Evolutionary conservation across 202 grass and related monocot species (phyloP), one percentile per base, ranked within the genome.

Genomic region (Schoenoplectus triqueter): DNA sequence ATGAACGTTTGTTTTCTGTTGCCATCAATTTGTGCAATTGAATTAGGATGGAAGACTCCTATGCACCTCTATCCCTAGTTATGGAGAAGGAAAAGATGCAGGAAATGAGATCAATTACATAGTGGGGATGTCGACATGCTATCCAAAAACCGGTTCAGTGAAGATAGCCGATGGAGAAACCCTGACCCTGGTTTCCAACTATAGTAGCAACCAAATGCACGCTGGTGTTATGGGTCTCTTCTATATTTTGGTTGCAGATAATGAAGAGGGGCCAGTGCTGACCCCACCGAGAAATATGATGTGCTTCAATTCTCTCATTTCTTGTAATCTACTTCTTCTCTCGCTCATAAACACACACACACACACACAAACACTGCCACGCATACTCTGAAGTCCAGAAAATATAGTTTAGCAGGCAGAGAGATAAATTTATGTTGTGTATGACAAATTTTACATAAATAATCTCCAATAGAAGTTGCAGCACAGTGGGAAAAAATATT

Each of bases 21-120:
- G 15, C 20, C 7, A 49, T 1, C 49, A 44, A 78, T 41, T 59
- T 78, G 31, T 22, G 20, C n/a, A 44, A 42, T 44, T 60, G 54
- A 54, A 86, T 17, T 81, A 93, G 85, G 95, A 94, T 1, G 95
- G 93, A 9, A 86, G 88, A 4, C 65, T 91, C n/a, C 81, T 98
- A 51, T 98, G 95, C 3, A 69, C 60, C 31, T 98, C 95, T 7
- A 55, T 66, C 48, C 81, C 89, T 0, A 94, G 39, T 1, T 98
- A 98, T 41, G 91, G 93, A 45, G 72, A 88, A 0, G 91, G 91
- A 10, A 3, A 64, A 61, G 91, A 95, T 70, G 90, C 88, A 42
- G 95, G 95, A 56, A 88, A 98, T 5, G 93, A 98, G 68, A 88
- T 66, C 0, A 88, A 85, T 9, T 98, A 98, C 90, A 91, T 98